These are phyloP conservation scores for Pueraria montana DNA, from an alignment of 306 rosid genomes.

Conservation along the genomic window DNA sequence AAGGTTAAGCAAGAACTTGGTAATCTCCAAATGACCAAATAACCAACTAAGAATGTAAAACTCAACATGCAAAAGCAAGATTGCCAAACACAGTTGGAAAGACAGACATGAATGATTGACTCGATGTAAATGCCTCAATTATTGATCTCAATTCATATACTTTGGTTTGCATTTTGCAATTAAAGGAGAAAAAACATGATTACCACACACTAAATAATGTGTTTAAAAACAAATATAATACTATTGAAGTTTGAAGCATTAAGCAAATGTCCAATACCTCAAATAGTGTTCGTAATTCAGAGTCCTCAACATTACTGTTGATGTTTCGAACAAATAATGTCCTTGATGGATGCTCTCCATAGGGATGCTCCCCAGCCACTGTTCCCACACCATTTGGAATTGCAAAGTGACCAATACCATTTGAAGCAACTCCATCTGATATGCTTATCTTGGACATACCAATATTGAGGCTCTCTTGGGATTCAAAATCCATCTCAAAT, in stretches of 20 bases:
- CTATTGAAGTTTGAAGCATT: slow-evolving; percentile 27
- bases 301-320: slow-evolving; percentile 89
- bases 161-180: neutral
- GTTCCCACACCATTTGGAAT: slow-evolving; percentile 83
- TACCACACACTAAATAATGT: slow-evolving; percentile 13
- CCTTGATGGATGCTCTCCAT: slow-evolving; percentile 98
- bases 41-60: slow-evolving; percentile 13
- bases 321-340: slow-evolving; percentile 92
- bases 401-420: slow-evolving; percentile 68
- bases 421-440: slow-evolving; percentile 64
- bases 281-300: slow-evolving; percentile 79
- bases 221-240: slow-evolving; percentile 26
- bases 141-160: slow-evolving; percentile 61
- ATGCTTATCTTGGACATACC: slow-evolving; percentile 74
- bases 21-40: slow-evolving; percentile 17
- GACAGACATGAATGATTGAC: slow-evolving; percentile 23
- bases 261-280: slow-evolving; percentile 64
- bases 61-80: slow-evolving; percentile 19
- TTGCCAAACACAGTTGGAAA: neutral
- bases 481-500: slow-evolving; percentile 86
- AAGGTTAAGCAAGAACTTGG: neutral
- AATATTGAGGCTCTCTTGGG: slow-evolving; percentile 66
- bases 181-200: neutral
- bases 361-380: slow-evolving; percentile 97
- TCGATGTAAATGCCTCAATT: slow-evolving; percentile 62